A percentile compares a stretch with the other conserved stretches of the same genome.
Evolutionary conservation across 305 asterid genomes (phyloP).

Genomic region (Euphrasia arctica): DNA sequence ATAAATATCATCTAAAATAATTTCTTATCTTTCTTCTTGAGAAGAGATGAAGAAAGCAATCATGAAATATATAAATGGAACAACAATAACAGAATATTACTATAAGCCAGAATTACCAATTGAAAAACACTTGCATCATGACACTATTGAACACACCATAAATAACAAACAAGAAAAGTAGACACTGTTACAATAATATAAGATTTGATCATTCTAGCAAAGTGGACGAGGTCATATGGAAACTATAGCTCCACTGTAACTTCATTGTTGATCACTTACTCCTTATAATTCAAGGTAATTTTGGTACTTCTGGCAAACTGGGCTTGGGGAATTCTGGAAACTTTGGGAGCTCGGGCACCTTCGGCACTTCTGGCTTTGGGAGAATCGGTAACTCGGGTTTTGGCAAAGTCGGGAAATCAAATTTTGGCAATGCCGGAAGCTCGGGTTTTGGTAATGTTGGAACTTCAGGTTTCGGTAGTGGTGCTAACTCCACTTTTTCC

Average conservation of each 20-base stretch:
- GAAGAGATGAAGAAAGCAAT: too few relatives aligned
- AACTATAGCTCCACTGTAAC: neutral
- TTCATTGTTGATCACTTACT: neutral
- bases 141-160: too few relatives aligned
- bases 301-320: neutral
- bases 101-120: too few relatives aligned
- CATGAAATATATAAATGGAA: too few relatives aligned
- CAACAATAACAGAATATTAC: too few relatives aligned
- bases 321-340: neutral
- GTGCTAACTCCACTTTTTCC: neutral
- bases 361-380: neutral
- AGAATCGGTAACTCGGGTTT: neutral
- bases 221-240: too few relatives aligned
- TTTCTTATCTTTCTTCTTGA: too few relatives aligned
- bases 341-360: neutral
- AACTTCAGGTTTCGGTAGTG: neutral
- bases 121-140: too few relatives aligned
- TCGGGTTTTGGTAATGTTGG: conserved; percentile 10
- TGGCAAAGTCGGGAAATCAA: neutral
- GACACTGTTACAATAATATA: too few relatives aligned
- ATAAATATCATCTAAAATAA: too few relatives aligned
- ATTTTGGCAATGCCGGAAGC: conserved; percentile 18
- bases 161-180: too few relatives aligned
- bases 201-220: too few relatives aligned
- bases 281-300: neutral